Evolutionary conservation across 306 rosid genomes (phyloP).

Genomic region (Quercus robur): DNA sequence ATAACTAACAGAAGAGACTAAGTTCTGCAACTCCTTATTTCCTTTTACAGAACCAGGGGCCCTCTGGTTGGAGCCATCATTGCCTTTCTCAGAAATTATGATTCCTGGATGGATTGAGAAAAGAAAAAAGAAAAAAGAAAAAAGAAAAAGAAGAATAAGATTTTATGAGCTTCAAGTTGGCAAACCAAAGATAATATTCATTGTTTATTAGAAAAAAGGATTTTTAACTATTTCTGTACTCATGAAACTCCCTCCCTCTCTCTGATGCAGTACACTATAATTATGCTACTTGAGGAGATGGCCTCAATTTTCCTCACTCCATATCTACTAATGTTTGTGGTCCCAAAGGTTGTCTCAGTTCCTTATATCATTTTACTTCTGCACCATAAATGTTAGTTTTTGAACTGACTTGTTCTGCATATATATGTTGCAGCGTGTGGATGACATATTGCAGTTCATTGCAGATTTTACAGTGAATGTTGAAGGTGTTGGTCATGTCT

Average conservation of each 20-base stretch:
- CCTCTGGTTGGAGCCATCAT: no score
- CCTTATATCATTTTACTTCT: neutral
- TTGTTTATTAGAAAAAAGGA: conserved; percentile 1
- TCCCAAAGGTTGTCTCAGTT: conserved; percentile 67
- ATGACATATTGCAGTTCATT: conserved; percentile 86
- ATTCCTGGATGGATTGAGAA: neutral
- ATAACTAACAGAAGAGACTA: no score
- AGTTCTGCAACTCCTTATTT: no score
- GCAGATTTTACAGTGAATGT: conserved; percentile 71
- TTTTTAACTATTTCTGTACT: conserved; percentile 17
- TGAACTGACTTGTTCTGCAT: conserved; percentile 17
- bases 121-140: neutral
- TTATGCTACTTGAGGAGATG: conserved; percentile 99
- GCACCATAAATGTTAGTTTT: conserved; percentile 3
- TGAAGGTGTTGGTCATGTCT: conserved; percentile 97
- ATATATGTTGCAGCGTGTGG: conserved; percentile 68
- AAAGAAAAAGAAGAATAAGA: no score
- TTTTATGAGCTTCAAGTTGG: neutral
- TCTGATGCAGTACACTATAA: conserved; percentile 76
- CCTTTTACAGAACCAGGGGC: no score
- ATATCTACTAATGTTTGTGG: conserved; percentile 70
- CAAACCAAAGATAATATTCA: neutral
- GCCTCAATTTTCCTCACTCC: conserved; percentile 96
- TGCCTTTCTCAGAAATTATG: neutral
- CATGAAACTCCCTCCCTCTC: conserved; percentile 12